phyloP scores from a whole-genome alignment of 2,329 filamentous ascomycete species.

The Ceratocystiopsis minuta region DNA sequence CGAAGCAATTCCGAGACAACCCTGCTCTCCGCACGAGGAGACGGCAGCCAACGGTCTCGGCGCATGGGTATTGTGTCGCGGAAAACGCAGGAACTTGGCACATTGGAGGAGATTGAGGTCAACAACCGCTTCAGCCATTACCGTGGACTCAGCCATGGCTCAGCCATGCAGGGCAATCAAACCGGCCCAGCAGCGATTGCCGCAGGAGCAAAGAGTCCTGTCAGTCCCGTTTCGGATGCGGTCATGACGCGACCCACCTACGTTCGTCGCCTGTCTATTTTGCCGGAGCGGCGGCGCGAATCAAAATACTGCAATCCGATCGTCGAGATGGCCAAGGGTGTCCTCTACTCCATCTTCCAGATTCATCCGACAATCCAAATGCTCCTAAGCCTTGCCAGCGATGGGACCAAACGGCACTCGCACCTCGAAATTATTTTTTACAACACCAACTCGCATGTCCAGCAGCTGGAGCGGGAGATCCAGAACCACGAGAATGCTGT shows the following conservation, averaged over 20 bases:
- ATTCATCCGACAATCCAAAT: constrained; percentile 51
- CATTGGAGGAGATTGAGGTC: constrained; percentile 42
- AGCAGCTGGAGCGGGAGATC: constrained; percentile 46
- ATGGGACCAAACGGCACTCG: constrained; percentile 41
- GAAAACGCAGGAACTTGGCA: constrained; percentile 41
- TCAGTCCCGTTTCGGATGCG: constrained; percentile 36
- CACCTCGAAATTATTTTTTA: constrained; percentile 51
- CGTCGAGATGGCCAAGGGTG: constrained; percentile 46
- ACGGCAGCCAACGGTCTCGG: constrained; percentile 26
- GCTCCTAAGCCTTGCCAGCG: constrained; percentile 42
- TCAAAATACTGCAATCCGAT: constrained; percentile 43
- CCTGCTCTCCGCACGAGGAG: constrained; percentile 26
- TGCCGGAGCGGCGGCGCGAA: constrained; percentile 45
- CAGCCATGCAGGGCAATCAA: constrained; percentile 40
- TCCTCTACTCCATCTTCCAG: constrained; percentile 49
- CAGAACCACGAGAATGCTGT: constrained; percentile 38
- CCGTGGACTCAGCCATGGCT: constrained; percentile 48
- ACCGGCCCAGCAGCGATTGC: constrained; percentile 12
- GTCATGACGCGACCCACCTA: constrained; percentile 41
- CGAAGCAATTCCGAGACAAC: constrained; percentile 48
- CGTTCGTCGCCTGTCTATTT: constrained; percentile 42
- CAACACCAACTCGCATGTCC: constrained; percentile 48
- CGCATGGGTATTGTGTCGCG: constrained; percentile 48
- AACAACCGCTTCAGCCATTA: constrained; percentile 50
- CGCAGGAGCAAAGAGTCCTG: constrained; percentile 28